Base-by-base conservation (phyloP, 192 early-diverging fungal species). In the Pilaira anomala region DNA sequence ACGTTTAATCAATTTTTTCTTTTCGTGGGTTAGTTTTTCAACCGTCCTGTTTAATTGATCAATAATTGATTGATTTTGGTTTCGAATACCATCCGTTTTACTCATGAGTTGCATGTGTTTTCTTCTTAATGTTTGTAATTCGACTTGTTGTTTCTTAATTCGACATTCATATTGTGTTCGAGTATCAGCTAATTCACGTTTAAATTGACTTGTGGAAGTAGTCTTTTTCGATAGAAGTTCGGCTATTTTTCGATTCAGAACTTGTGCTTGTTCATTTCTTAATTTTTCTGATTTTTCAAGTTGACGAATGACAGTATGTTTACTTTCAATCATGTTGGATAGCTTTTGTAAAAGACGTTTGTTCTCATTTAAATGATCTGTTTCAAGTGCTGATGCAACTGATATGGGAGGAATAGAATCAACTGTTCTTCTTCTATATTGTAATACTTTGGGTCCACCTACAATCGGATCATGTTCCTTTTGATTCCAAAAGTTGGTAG, bases 1-100 rank as follows among this genome's bases (percentile, higher is more conserved):
- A 1, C 64, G 63, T 24, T 65, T 65, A 2, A 66, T 30, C 16
- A 66, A 3, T 16, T 66, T 65, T 53, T 65, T 65, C 28, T 72
- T 72, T 44, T 72, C 69, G 13, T 72, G 69, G 2, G 44, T 61
- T 18, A 46, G 19, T 4, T 49, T 57, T 12, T 61, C 58, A 1
- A 65, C 28, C 12, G 53, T 60, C 12, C 18, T 33, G 3, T 66
- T 51, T 7, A 72, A 39, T 5, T 61, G 45, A 9, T 48, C 41
- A 13, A 67, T 67, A 7, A 54, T 52, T 1, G 45, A 40, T 44
- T 60, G 56, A 3, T 50, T 24, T 44, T 67, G 46, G 16, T 58
- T 40, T n/a, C 40, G 46, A 29, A 33, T 49, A 13, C 33, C 51
- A 18, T 48, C 58, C 6, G 48, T 48, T 11, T 30, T 67, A 28